These are phyloP conservation scores for Prunus mume DNA, from an alignment of 306 rosid species.

Conservation along the genomic window DNA sequence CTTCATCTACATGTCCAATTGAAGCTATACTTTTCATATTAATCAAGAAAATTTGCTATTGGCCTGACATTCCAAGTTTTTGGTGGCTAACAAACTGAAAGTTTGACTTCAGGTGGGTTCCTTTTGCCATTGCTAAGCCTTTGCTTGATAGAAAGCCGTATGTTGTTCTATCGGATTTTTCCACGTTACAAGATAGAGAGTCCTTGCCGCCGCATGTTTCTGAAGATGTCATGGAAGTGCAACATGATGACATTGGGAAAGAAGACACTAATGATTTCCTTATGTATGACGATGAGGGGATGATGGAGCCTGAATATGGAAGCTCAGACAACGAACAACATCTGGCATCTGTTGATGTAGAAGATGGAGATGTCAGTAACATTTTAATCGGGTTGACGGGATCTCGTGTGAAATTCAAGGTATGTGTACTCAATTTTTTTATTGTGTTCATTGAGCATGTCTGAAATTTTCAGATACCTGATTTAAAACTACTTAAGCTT, in stretches of 20 bases:
- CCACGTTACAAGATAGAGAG: conserved; percentile 53
- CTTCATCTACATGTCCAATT: not conserved
- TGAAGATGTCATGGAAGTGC: conserved; percentile 40
- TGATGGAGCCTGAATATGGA: conserved; percentile 42
- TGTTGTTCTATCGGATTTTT: conserved; percentile 69
- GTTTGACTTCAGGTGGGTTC: conserved; percentile 70
- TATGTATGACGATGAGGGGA: conserved; percentile 57
- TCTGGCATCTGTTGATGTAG: conserved; percentile 32
- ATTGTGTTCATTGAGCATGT: not conserved
- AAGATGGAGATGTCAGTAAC: conserved; percentile 42
- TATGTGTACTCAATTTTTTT: conserved; percentile 23
- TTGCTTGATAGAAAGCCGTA: conserved; percentile 70
- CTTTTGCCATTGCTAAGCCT: conserved; percentile 68
- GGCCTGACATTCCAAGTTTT: not conserved
- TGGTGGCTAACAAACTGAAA: conserved; percentile 33
- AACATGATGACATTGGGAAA: conserved; percentile 38
- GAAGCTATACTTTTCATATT: not conserved
- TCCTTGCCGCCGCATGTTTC: conserved; percentile 34
- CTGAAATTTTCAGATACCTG: not conserved
- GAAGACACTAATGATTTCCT: conserved; percentile 56
- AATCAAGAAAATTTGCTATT: not conserved
- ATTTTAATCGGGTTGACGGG: conserved; percentile 55
- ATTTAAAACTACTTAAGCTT: not conserved
- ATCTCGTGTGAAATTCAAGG: conserved; percentile 68
- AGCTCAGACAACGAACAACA: conserved; percentile 58